Conservation (phyloP, 352 stramenopile genomes). For the Peronospora destructor region DNA sequence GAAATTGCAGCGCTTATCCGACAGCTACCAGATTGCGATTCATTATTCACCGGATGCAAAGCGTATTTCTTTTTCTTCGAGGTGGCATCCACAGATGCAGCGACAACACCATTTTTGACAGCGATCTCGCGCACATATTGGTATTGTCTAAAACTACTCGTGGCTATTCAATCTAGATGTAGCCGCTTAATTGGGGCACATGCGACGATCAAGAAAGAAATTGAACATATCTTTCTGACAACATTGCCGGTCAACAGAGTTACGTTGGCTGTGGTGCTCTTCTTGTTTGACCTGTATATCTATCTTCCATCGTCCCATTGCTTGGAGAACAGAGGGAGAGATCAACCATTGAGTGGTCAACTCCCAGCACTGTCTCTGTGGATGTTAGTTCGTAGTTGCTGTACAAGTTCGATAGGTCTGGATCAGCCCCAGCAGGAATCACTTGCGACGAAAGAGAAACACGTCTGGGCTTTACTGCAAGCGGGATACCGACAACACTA, state of each 20-base stretch:
- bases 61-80: slow-evolving; percentile 72
- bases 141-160: slow-evolving; percentile 45
- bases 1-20: slow-evolving; percentile 35
- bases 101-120: slow-evolving; percentile 50
- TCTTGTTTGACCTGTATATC: slow-evolving; percentile 65
- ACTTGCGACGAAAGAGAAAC: slow-evolving; percentile 23
- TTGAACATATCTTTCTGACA: slow-evolving; percentile 12
- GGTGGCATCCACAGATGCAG: slow-evolving; percentile 35
- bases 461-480: slow-evolving; percentile 56
- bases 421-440: slow-evolving; percentile 21
- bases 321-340: slow-evolving; percentile 10
- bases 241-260: slow-evolving; percentile 33
- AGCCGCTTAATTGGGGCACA: neutral
- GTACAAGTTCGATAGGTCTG: slow-evolving; percentile 8
- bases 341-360: neutral
- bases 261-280: slow-evolving; percentile 48
- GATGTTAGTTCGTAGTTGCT: slow-evolving; percentile 46
- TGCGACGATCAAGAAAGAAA: slow-evolving; percentile 3
- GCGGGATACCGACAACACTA: slow-evolving; percentile 31
- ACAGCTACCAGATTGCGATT: slow-evolving; percentile 55
- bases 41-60: slow-evolving; percentile 42
- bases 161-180: slow-evolving; percentile 24
- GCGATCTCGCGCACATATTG: slow-evolving; percentile 52
- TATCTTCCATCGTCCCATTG: slow-evolving; percentile 62
- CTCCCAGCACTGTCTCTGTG: slow-evolving; percentile 53